Conservation (phyloP, 176 grass and related monocot genomes). For the Eremochloa ophiuroides region DNA sequence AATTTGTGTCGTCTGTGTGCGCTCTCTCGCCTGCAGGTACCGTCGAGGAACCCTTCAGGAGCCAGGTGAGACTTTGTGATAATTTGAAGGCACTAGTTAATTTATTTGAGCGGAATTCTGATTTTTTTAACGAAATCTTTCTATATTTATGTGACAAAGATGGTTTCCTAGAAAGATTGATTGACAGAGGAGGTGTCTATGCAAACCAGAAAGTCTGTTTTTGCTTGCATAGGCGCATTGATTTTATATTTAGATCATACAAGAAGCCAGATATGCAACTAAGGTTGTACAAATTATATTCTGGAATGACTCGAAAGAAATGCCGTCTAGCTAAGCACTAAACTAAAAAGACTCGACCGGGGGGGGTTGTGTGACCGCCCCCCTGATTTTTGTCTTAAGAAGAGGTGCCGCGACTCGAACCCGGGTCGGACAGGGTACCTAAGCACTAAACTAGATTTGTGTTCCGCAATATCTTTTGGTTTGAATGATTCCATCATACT, state of each 20-base stretch:
- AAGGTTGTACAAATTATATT: not conserved
- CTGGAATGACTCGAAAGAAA: not conserved
- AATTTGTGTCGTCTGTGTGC: not conserved
- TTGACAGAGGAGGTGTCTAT: not conserved
- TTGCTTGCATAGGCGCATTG: not conserved
- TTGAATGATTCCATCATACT: not conserved
- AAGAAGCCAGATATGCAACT: not conserved
- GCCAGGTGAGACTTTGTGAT: constrained; percentile 46
- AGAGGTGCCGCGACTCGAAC: too few species aligned
- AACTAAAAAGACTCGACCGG: too few species aligned
- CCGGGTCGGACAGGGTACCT: too few species aligned
- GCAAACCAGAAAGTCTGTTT: not conserved
- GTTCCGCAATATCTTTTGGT: not conserved
- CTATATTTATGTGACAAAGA: not conserved
- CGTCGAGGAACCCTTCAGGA: constrained; percentile 57
- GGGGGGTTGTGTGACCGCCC: too few species aligned
- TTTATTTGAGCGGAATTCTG: not conserved
- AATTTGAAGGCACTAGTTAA: not conserved
- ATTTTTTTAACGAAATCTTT: not conserved
- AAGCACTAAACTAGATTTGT: constrained; percentile 1
- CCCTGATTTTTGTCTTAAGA: too few species aligned
- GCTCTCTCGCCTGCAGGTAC: constrained; percentile 44
- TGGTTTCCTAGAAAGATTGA: not conserved
- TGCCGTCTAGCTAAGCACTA: not conserved
- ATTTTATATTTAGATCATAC: not conserved